Percentiles rank a stretch among this genome's conserved stretches.
Evolutionary conservation across 2,329 filamentous ascomycete genomes (phyloP).

Genomic region (Aspergillus udagawae): DNA sequence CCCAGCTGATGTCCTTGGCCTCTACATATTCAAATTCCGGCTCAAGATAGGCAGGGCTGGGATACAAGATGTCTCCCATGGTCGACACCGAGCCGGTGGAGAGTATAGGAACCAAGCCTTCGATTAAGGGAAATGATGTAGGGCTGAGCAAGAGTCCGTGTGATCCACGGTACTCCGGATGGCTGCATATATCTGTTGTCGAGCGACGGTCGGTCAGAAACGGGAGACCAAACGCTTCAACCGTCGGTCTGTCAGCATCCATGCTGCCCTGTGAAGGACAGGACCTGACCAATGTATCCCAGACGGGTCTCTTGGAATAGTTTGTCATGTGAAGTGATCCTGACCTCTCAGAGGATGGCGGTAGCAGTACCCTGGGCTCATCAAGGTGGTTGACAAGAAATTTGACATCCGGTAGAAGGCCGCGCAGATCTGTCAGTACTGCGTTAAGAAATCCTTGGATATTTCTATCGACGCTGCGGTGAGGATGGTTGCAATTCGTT

Average conservation of each 20-base stretch:
- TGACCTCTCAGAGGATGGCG: neutral
- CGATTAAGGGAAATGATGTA: constrained; percentile 14
- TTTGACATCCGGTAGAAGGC: constrained; percentile 2
- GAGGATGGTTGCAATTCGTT: constrained; percentile 3
- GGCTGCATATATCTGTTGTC: constrained; percentile 4
- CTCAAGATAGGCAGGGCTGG: constrained; percentile 48
- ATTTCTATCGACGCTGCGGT: constrained; percentile 5
- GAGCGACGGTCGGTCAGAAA: constrained; percentile 3
- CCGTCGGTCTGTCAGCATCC: neutral
- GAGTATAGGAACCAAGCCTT: constrained; percentile 20
- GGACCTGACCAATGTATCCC: constrained; percentile 5
- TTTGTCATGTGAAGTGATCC: neutral
- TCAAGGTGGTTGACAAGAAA: constrained; percentile 14
- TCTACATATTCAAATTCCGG: constrained; percentile 40
- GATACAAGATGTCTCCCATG: constrained; percentile 48
- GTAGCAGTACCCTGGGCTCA: constrained; percentile 8
- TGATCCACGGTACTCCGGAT: constrained; percentile 8
- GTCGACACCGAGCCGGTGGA: constrained; percentile 17
- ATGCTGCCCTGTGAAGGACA: neutral
- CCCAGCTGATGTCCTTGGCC: constrained; percentile 45
- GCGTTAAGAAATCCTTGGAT: constrained; percentile 2
- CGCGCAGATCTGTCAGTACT: neutral
- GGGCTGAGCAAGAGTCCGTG: constrained; percentile 9
- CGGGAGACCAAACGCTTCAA: constrained; percentile 1
- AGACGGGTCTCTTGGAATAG: neutral